Conservation (phyloP, 208 protist species). For the Acanthamoeba sp. region DNA sequence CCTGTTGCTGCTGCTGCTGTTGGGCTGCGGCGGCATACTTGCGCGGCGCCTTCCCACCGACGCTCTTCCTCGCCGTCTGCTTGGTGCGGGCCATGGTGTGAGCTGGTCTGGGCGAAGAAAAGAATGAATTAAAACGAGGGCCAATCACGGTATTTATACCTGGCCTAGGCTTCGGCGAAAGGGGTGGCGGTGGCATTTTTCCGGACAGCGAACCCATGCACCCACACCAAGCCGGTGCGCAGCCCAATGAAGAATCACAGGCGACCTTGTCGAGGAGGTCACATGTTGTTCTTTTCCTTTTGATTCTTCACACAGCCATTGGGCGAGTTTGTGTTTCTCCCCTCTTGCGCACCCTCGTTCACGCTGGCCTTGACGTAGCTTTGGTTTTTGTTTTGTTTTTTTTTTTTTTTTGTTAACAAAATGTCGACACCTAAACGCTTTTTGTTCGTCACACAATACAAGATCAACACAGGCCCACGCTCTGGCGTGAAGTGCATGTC, state of each 20-base stretch:
- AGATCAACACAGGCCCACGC: too few relatives aligned
- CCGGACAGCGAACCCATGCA: background rate
- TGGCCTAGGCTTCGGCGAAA: too few relatives aligned
- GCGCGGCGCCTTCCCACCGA: constrained; percentile 33
- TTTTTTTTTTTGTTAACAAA: constrained; percentile 2
- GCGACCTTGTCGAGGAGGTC: background rate
- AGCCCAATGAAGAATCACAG: background rate
- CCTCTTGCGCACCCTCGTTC: background rate
- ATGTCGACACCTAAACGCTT: too few relatives aligned
- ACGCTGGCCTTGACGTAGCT: too few relatives aligned
- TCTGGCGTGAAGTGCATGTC: too few relatives aligned
- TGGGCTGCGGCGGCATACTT: background rate
- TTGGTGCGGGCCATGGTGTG: constrained; percentile 65
- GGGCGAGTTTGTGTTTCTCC: constrained; percentile 32
- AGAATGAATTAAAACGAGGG: background rate
- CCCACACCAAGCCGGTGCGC: background rate
- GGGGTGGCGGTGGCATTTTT: background rate
- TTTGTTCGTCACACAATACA: too few relatives aligned
- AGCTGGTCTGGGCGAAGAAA: background rate
- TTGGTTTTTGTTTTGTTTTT: background rate
- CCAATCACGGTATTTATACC: background rate
- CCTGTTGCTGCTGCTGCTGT: constrained; percentile 31
- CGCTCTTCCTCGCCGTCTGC: constrained; percentile 47
- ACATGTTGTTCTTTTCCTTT: background rate
- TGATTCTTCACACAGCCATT: background rate